Evolutionary conservation across 2,329 filamentous ascomycete genomes (phyloP), one percentile per base, ranked within the genome.

Genomic region (Colletotrichum sp.): DNA sequence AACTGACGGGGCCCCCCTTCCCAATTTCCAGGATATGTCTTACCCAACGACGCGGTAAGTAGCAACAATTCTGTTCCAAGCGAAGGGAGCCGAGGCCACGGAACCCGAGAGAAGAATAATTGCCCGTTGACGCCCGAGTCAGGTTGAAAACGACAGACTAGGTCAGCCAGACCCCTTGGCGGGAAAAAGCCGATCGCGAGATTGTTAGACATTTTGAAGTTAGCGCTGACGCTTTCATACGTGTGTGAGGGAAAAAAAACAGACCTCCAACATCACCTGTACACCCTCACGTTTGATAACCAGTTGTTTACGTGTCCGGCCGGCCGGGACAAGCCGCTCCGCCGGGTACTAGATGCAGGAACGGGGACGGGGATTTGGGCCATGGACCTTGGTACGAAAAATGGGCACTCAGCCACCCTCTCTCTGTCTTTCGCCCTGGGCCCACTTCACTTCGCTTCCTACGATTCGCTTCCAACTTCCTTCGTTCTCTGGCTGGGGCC

Each of bases 291-390:
- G 2, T 78, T 81, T n/a, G 78, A 81, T 28, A 78, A 78, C 48
- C 77, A 78, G 30, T 77, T 82, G 26, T 71, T 79, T 13, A 24
- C 81, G 12, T 78, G 79, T 21, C 75, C 79, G 36, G 68, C 69
- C 13, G 73, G 75, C 16, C 66, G 74, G 60, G 57, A 71, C 28
- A 75, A 38, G 16, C 73, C 77, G 6, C 55, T 48, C 8, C 65
- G 38, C 13, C 77, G 77, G n/a, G 81, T 86, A 9, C 81, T 90
- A 2, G 88, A 90, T 79, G 79, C 88, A 30, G 88, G 88, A n/a
- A 89, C 87, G 3, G 88, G 88, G 0, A 90, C 88, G 4, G 87
- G 87, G 21, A 80, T 84, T 10, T 87, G 86, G 85, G 84, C 84
- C 6, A 85, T 89, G 12, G 88, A 89, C 72, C 85, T 88, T 77